These are phyloP conservation scores for Penstemon barbatus DNA, from an alignment of 257 asterid genomes.

Conservation along the genomic window DNA sequence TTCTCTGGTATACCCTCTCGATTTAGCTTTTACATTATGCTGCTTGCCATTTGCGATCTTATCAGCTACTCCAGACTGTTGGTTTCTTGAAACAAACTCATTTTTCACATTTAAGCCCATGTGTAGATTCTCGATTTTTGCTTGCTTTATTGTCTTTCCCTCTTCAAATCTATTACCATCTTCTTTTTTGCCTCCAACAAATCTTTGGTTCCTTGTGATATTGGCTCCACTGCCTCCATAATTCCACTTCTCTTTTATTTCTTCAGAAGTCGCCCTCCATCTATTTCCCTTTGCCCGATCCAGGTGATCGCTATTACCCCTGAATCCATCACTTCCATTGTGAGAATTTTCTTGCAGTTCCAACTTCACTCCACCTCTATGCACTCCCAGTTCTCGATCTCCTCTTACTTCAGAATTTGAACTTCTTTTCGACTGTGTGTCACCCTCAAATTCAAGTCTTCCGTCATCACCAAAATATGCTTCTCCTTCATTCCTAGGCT, in stretches of 20 bases:
- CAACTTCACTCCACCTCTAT: conserved; percentile 31
- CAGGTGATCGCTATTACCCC: conserved; percentile 26
- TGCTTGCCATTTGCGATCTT: neutral
- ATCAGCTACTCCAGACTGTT: neutral
- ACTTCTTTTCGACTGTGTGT: too few species aligned
- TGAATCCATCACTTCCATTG: neutral
- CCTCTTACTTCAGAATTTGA: too few species aligned
- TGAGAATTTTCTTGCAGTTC: conserved; percentile 29
- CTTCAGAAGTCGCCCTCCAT: conserved; percentile 32
- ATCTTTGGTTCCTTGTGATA: neutral
- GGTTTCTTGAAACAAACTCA: neutral
- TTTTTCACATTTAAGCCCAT: too few species aligned
- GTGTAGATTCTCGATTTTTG: too few species aligned
- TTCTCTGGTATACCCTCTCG: neutral
- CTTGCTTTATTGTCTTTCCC: too few species aligned
- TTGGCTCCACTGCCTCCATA: conserved; percentile 15
- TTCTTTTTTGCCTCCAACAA: too few species aligned
- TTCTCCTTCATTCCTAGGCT: conserved; percentile 17
- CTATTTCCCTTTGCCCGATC: conserved; percentile 45
- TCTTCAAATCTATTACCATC: too few species aligned
- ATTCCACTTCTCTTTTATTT: conserved; percentile 21
- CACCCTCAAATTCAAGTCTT: conserved; percentile 19
- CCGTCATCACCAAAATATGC: conserved; percentile 25
- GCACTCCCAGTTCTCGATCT: neutral
- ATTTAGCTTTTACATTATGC: neutral